A percentile compares a stretch with the other conserved stretches of the same genome.
Evolutionary conservation across 2,329 filamentous ascomycete species (phyloP).

Genomic region (Leptographium flavum): DNA sequence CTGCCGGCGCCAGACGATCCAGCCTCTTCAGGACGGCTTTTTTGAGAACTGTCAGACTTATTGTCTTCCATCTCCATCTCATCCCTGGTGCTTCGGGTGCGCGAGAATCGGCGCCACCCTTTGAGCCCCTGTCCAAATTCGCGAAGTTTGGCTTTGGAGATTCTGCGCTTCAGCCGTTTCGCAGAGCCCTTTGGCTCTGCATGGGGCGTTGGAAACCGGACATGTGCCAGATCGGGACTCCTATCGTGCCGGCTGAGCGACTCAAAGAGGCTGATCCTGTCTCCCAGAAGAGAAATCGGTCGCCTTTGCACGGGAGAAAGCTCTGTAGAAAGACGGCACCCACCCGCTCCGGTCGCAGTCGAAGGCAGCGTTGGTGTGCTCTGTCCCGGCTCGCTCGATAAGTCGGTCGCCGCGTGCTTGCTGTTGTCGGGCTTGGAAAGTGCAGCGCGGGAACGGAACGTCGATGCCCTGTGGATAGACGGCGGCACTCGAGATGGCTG

Average conservation of each 20-base stretch:
- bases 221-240: not conserved
- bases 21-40: too few species aligned
- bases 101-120: conserved; percentile 2
- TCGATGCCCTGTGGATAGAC: conserved; percentile 4
- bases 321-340: not conserved
- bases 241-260: conserved; percentile 4
- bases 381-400: not conserved
- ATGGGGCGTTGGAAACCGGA: not conserved
- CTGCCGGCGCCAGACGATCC: not conserved
- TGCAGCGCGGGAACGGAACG: conserved; percentile 1
- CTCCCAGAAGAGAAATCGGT: conserved; percentile 12
- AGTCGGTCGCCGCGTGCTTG: not conserved
- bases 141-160: not conserved
- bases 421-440: not conserved
- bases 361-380: not conserved
- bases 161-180: not conserved
- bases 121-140: not conserved
- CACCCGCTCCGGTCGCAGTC: not conserved
- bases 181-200: not conserved
- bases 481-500: not conserved
- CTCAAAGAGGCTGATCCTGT: conserved; percentile 16
- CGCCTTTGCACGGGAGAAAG: not conserved
- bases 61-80: not conserved
- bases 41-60: not conserved
- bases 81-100: not conserved